These are phyloP conservation scores for Russula vinacea DNA, from an alignment of 768 basidiomycete species.

Conservation along the genomic window DNA sequence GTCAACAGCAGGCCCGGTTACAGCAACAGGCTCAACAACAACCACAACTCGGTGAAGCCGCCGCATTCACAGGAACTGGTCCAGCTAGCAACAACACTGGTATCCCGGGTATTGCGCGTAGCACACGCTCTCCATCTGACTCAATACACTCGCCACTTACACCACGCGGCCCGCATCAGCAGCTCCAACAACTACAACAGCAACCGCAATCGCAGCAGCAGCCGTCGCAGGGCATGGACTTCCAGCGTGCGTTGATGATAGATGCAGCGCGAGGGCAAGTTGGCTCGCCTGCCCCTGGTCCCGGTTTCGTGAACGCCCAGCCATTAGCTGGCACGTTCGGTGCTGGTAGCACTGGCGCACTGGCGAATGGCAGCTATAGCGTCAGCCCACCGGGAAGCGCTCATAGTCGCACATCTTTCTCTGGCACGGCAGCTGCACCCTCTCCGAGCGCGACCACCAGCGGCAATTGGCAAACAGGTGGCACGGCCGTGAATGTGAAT, in stretches of 20 bases:
- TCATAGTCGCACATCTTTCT: slow-evolving; percentile 27
- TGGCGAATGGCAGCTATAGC: slow-evolving; percentile 27
- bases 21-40: slow-evolving; percentile 32
- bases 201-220: slow-evolving; percentile 35
- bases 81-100: slow-evolving; percentile 33
- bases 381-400: slow-evolving; percentile 28
- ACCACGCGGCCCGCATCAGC: slow-evolving; percentile 33
- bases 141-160: slow-evolving; percentile 46
- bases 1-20: slow-evolving; percentile 43
- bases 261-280: slow-evolving; percentile 13
- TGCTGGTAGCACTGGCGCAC: slow-evolving; percentile 2
- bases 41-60: slow-evolving; percentile 38
- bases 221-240: slow-evolving; percentile 28
- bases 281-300: slow-evolving; percentile 12
- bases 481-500: slow-evolving; percentile 6
- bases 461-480: slow-evolving; percentile 22
- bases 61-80: slow-evolving; percentile 44
- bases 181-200: slow-evolving; percentile 34
- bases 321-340: slow-evolving; percentile 25
- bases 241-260: slow-evolving; percentile 26
- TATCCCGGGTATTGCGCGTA: slow-evolving; percentile 73
- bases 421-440: slow-evolving; percentile 23
- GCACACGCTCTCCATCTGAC: slow-evolving; percentile 73
- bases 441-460: slow-evolving; percentile 18
- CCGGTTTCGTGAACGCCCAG: slow-evolving; percentile 24